Evolutionary conservation across 2,329 filamentous ascomycete genomes (phyloP).

Genomic region (Drechslerella dactyloides): DNA sequence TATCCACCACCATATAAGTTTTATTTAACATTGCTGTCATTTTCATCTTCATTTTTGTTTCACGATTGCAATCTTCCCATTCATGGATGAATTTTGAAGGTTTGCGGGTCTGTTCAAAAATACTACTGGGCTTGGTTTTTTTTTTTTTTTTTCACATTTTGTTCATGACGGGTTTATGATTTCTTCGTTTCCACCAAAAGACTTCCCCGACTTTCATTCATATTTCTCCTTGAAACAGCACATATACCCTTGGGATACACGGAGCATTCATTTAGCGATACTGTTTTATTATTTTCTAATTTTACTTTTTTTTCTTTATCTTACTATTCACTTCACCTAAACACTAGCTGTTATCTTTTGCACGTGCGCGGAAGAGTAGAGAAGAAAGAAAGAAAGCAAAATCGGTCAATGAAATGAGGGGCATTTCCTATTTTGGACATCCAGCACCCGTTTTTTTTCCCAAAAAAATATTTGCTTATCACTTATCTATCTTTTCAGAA

Average conservation of each 20-base stretch:
- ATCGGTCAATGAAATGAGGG: too few species aligned
- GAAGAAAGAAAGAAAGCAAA: too few species aligned
- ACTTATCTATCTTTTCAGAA: conserved; percentile 30
- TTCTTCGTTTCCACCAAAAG: conserved; percentile 5
- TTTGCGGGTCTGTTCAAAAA: background rate
- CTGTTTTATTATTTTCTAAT: conserved; percentile 9
- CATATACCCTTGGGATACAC: conserved; percentile 51
- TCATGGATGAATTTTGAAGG: background rate
- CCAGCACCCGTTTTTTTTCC: background rate
- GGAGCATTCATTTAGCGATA: conserved; percentile 50
- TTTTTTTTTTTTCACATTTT: too few species aligned
- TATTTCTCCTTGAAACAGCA: background rate
- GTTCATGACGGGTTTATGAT: conserved; percentile 17
- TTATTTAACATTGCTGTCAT: background rate
- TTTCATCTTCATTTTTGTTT: background rate
- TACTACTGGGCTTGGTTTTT: background rate
- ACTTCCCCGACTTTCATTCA: conserved; percentile 44
- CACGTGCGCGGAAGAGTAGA: background rate
- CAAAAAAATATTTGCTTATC: conserved; percentile 17
- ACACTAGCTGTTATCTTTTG: conserved; percentile 1
- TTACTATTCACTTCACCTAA: background rate
- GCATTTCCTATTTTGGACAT: too few species aligned
- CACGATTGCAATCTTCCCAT: background rate
- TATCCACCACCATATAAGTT: background rate
- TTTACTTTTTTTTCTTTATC: conserved; percentile 13